A percentile compares a stretch with the other conserved stretches of the same genome.
Conservation (phyloP, 176 grass and related monocot species). For the Lolium perenne region DNA sequence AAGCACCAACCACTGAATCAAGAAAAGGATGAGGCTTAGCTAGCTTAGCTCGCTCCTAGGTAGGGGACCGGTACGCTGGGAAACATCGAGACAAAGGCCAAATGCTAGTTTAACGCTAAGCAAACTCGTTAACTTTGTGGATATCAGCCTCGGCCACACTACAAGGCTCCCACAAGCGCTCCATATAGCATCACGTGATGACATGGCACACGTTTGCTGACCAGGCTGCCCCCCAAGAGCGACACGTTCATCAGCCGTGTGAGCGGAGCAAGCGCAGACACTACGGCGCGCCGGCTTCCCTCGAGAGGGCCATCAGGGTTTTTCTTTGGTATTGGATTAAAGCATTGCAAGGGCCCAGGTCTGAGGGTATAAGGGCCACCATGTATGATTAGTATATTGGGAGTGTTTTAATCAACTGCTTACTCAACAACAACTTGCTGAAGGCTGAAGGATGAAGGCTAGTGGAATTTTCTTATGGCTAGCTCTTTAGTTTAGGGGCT, state of each 20-base stretch:
- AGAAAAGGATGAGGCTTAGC: conserved; percentile 37
- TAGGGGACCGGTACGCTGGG: conserved; percentile 49
- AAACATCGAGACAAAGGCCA: conserved; percentile 62
- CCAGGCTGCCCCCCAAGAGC: neutral
- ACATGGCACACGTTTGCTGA: neutral
- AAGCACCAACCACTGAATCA: conserved; percentile 43
- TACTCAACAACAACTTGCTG: neutral
- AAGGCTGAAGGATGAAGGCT: conserved; percentile 31
- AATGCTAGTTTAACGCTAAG: neutral
- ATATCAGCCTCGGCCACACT: conserved; percentile 27
- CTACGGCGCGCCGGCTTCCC: conserved; percentile 5
- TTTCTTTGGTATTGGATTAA: conserved; percentile 23
- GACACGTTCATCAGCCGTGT: neutral
- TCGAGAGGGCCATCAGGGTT: conserved; percentile 25
- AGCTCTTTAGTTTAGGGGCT: conserved; percentile 39
- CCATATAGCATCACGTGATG: neutral
- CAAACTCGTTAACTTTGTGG: conserved; percentile 11
- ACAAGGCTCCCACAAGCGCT: neutral
- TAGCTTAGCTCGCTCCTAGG: conserved; percentile 23
- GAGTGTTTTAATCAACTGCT: conserved; percentile 24
- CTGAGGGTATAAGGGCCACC: conserved; percentile 48
- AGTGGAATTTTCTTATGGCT: conserved; percentile 35
- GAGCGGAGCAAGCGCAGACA: neutral
- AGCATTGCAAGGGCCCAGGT: conserved; percentile 30
- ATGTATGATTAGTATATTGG: conserved; percentile 47